phyloP scores from a whole-genome alignment of 2,329 filamentous ascomycete genomes.

The Colletotrichum tropicicola region DNA sequence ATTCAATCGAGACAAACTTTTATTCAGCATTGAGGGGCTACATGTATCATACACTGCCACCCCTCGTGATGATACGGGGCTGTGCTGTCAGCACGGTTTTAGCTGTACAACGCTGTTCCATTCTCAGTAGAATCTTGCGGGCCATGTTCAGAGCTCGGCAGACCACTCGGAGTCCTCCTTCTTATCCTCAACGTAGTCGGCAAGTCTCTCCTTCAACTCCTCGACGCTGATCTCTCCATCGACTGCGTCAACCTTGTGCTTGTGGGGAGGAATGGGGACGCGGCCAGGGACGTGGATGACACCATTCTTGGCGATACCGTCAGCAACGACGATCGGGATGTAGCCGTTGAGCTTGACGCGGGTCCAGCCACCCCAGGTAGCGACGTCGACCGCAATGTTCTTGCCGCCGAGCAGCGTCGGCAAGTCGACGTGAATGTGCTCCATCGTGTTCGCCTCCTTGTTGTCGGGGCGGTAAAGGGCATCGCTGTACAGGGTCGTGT shows the following conservation, averaged over 20 bases:
- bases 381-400: constrained; percentile 76
- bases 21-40: too few species aligned
- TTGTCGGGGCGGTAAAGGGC: constrained; percentile 69
- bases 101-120: not conserved
- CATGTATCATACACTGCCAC: too few species aligned
- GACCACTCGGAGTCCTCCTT: constrained; percentile 6
- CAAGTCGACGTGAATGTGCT: constrained; percentile 74
- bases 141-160: constrained; percentile 14
- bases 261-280: constrained; percentile 80
- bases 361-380: constrained; percentile 72
- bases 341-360: constrained; percentile 81
- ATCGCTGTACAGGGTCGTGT: constrained; percentile 85
- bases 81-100: not conserved
- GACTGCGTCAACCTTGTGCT: constrained; percentile 45
- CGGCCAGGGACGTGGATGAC: constrained; percentile 81
- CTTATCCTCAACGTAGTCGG: constrained; percentile 50
- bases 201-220: constrained; percentile 66
- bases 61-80: too few species aligned
- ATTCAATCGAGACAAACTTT: too few species aligned
- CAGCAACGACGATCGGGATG: constrained; percentile 70
- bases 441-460: constrained; percentile 43
- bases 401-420: constrained; percentile 75
- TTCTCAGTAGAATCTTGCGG: not conserved
- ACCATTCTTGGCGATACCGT: constrained; percentile 80
- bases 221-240: constrained; percentile 64